A percentile compares a stretch with the other conserved stretches of the same genome.
Evolutionary conservation across 352 stramenopile genomes (phyloP).

Genomic region (Phytopythium oedochilum): DNA sequence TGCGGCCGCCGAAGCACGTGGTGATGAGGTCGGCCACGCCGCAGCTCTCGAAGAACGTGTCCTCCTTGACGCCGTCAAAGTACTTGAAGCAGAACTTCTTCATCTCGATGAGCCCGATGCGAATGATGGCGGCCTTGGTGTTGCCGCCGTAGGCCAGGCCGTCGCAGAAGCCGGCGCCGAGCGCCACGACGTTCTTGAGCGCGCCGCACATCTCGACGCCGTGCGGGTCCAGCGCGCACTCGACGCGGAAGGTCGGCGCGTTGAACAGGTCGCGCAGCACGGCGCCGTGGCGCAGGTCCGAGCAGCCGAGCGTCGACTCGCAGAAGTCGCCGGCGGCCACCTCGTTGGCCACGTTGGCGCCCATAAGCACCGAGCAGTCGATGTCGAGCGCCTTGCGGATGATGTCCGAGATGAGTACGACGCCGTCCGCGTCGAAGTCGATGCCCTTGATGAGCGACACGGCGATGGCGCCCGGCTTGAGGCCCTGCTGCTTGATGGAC

Average conservation of each 20-base stretch:
- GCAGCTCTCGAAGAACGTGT: conserved; percentile 96
- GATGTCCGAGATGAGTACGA: conserved; percentile 87
- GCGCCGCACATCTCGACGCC: conserved; percentile 96
- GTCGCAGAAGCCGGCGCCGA: conserved; percentile 97
- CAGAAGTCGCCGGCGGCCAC: conserved; percentile 94
- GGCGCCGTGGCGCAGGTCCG: conserved; percentile 61
- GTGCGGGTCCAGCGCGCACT: conserved; percentile 90
- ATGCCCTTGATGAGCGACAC: conserved; percentile 93
- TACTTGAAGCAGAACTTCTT: conserved; percentile 92
- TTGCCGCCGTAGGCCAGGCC: conserved; percentile 94
- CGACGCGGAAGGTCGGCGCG: conserved; percentile 89
- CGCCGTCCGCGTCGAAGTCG: conserved; percentile 80
- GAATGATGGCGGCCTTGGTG: conserved; percentile 97
- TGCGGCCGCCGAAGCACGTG: conserved; percentile 97
- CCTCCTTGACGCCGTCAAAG: conserved; percentile 90
- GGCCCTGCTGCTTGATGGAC: conserved; percentile 79
- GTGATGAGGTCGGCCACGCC: conserved; percentile 98
- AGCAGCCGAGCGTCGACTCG: conserved; percentile 94
- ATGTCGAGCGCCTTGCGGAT: conserved; percentile 85
- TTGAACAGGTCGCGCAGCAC: conserved; percentile 78
- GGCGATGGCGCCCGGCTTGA: conserved; percentile 63
- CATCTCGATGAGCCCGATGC: conserved; percentile 95
- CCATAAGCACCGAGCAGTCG: conserved; percentile 94
- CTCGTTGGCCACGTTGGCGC: conserved; percentile 97
- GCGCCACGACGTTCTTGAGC: conserved; percentile 97